Conservation (phyloP, 2,329 filamentous ascomycete genomes). For the Aspergillus sp. region DNA sequence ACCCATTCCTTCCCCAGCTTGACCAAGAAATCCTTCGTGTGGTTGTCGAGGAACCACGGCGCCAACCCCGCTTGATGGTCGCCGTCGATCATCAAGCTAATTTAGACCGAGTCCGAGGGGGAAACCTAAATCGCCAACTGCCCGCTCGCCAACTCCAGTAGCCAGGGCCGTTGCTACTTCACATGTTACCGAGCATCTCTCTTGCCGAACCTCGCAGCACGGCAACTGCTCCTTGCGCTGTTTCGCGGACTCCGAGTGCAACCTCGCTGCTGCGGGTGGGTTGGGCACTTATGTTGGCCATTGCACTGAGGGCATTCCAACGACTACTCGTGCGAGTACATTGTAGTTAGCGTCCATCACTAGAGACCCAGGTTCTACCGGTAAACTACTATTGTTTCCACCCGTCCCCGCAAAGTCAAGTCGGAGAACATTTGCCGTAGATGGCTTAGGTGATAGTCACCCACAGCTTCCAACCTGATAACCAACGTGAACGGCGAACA, state of each 20-base stretch:
- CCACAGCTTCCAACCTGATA: background rate
- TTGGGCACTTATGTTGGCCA: background rate
- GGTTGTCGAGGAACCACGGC: conserved; percentile 12
- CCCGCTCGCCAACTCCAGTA: background rate
- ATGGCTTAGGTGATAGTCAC: background rate
- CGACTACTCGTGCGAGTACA: background rate
- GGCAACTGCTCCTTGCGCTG: background rate
- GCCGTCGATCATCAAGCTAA: conserved; percentile 18
- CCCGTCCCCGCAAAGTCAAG: background rate
- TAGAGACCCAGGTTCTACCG: background rate
- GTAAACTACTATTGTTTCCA: background rate
- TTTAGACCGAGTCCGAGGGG: background rate
- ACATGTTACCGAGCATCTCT: conserved; percentile 22
- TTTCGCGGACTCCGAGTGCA: background rate
- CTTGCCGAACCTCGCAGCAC: background rate
- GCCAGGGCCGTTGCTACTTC: conserved; percentile 4
- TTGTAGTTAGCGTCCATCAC: background rate
- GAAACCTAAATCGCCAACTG: background rate
- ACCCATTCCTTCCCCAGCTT: conserved; percentile 1
- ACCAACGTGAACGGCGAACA: background rate
- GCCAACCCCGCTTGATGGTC: conserved; percentile 16
- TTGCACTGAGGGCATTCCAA: background rate
- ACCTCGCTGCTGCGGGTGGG: background rate
- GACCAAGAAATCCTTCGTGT: conserved; percentile 17
- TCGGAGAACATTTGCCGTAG: background rate